Conservation (phyloP, 352 stramenopile species). For the Pythium rhizo-oryzae region DNA sequence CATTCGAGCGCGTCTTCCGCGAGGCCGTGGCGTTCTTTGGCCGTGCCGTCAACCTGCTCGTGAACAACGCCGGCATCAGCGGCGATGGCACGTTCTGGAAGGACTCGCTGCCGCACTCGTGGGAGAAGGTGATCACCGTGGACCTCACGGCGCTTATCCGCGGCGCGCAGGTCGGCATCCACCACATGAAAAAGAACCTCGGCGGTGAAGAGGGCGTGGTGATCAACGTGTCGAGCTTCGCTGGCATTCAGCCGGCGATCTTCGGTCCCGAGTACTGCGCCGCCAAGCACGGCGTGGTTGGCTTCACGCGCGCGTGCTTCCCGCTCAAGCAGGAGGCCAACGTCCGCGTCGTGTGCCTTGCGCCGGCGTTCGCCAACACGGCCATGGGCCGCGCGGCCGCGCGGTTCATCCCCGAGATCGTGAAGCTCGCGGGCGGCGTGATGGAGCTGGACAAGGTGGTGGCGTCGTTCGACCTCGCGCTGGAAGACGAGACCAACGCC, state of each 20-base stretch:
- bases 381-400: slow-evolving; percentile 50
- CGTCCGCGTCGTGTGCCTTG: slow-evolving; percentile 69
- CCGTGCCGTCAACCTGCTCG: slow-evolving; percentile 64
- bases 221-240: slow-evolving; percentile 71
- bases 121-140: slow-evolving; percentile 69
- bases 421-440: slow-evolving; percentile 45
- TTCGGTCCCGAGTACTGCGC: slow-evolving; percentile 71
- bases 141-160: slow-evolving; percentile 72
- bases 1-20: slow-evolving; percentile 64
- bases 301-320: slow-evolving; percentile 67
- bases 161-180: slow-evolving; percentile 64
- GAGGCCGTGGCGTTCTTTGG: slow-evolving; percentile 62
- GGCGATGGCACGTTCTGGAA: slow-evolving; percentile 53
- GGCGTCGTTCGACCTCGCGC: slow-evolving; percentile 45
- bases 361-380: slow-evolving; percentile 68
- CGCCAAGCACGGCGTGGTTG: slow-evolving; percentile 71
- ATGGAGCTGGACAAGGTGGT: slow-evolving; percentile 48
- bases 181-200: slow-evolving; percentile 63
- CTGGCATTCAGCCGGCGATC: slow-evolving; percentile 46
- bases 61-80: slow-evolving; percentile 80
- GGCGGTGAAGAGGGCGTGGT: slow-evolving; percentile 60
- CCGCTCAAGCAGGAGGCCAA: slow-evolving; percentile 61
- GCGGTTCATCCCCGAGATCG: slow-evolving; percentile 44
- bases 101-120: slow-evolving; percentile 36
- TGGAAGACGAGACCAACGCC: slow-evolving; percentile 56